Conservation (phyloP, 2,329 filamentous ascomycete genomes). For the Geoglossum cookeanum region DNA sequence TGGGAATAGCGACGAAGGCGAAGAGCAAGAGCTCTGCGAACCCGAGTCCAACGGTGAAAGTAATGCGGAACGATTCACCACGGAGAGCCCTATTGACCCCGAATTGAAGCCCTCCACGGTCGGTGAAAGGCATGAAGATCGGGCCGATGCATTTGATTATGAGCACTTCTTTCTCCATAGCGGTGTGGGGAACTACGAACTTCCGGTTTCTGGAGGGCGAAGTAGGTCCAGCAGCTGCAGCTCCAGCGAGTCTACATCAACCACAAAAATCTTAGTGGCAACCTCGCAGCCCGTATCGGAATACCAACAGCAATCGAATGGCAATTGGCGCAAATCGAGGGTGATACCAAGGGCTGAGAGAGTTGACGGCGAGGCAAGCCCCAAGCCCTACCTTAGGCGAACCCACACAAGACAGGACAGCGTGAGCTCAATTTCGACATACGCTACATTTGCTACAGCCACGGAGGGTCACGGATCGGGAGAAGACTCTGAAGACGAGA, state of each 20-base stretch:
- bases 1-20: background rate
- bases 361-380: constrained; percentile 10
- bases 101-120: constrained; percentile 15
- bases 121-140: constrained; percentile 67
- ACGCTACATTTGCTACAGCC: constrained; percentile 44
- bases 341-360: background rate
- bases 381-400: constrained; percentile 13
- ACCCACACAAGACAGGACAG: constrained; percentile 33
- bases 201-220: constrained; percentile 27
- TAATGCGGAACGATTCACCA: background rate
- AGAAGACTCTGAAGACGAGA: constrained; percentile 6
- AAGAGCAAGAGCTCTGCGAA: background rate
- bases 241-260: constrained; percentile 22
- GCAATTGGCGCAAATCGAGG: background rate
- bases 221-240: constrained; percentile 33
- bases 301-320: constrained; percentile 1
- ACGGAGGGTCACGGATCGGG: constrained; percentile 27
- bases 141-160: constrained; percentile 89
- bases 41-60: background rate
- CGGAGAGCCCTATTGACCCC: background rate
- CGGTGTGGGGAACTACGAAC: constrained; percentile 60
- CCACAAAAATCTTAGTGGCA: background rate
- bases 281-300: background rate
- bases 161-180: constrained; percentile 91
- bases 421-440: constrained; percentile 38